Percentiles rank a stretch among this genome's conserved stretches.
Evolutionary conservation across 192 early-diverging fungal species (phyloP).

Genomic region (Backusella luteola): DNA sequence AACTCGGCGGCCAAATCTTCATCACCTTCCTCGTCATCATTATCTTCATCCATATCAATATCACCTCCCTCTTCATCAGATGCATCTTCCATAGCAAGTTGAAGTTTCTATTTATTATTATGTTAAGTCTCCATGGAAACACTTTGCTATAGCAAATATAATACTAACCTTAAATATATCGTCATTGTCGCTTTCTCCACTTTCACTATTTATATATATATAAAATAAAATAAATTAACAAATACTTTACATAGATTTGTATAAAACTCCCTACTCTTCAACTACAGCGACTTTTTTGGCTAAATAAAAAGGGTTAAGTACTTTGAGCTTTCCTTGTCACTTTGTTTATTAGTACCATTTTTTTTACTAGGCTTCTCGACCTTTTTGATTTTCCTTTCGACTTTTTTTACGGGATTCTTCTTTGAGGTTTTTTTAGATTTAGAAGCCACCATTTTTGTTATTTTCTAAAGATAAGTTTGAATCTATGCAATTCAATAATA

Average conservation of each 20-base stretch:
- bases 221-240: neutral
- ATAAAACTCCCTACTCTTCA: neutral
- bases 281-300: neutral
- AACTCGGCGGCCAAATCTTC: constrained; percentile 43
- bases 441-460: neutral
- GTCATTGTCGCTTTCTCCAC: neutral
- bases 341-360: neutral
- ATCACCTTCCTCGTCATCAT: constrained; percentile 57
- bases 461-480: neutral
- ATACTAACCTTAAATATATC: neutral
- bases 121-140: neutral
- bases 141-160: neutral
- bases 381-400: neutral
- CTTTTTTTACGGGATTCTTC: neutral
- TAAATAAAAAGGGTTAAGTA: neutral
- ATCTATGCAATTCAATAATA: constrained; percentile 2
- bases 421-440: neutral
- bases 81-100: neutral
- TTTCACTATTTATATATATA: neutral
- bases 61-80: constrained; percentile 19
- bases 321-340: neutral
- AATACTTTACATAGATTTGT: neutral
- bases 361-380: neutral
- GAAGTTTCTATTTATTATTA: neutral
- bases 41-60: constrained; percentile 52